Evolutionary conservation across 2,329 filamentous ascomycete species (phyloP), one percentile per base, ranked within the genome.

Genomic region (Sarocladiaceae sp.): DNA sequence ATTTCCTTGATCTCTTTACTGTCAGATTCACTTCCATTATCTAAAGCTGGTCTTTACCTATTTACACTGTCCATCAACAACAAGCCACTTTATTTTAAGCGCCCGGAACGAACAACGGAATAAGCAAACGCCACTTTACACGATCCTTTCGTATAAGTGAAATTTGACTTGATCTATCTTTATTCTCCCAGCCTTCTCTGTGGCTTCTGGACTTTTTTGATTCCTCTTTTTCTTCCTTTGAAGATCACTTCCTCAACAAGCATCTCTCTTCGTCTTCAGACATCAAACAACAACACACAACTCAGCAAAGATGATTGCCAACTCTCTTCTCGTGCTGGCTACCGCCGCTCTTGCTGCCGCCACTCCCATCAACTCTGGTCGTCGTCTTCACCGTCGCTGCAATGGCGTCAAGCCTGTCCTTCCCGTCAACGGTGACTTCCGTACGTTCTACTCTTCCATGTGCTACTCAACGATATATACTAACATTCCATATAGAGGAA

Each of bases 401-500:
- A 44, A 44, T 26, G 25, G 39, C 23, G 20, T 17, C 18, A 31
- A 25, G 12, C 54, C 54, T 29, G 47, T 55, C 20, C 63, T 78
- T 13, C 75, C 73, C 28, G 63, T 63, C 50, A 75, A 62, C 18
- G 69, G 68, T 39, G 64, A 63, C 20, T 37, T 26, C 56, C 58
- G 69, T 71, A 63, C 63, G 67, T 66, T 47, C 29, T 20, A 12
- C 36, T 26, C 26, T 13, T 26, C 18, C 20, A n/a, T 22, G 8
- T 3, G 29, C 25, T 33, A 26, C 13, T 13, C 2, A 23, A 28
- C 31, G 3, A 55, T 52, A 48, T 23, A 52, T 23, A 44, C 40
- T 44, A 28, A 44, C 40, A 6, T 22, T n/a, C 18, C 23, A 11
- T 7, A 10, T 17, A 50, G 47, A 59, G 22, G 70, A 80, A 50